A percentile compares a stretch with the other conserved stretches of the same genome.
These are phyloP conservation scores for Tylopilus subfusipes DNA, from an alignment of 768 basidiomycete genomes.

Conservation along the genomic window DNA sequence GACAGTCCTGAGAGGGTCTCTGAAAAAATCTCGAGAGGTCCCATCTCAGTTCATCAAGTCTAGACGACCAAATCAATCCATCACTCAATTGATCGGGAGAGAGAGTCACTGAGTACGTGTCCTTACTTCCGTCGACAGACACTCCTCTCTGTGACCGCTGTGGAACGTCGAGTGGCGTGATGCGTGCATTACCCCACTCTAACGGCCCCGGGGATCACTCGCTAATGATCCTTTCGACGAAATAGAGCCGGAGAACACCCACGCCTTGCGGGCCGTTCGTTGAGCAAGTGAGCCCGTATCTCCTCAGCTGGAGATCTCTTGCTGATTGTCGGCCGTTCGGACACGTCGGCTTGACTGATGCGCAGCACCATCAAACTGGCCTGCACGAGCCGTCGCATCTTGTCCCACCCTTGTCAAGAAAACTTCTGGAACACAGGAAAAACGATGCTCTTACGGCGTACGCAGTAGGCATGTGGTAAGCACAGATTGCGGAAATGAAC, in stretches of 20 bases:
- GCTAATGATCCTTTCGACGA: background rate
- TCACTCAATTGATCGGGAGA: background rate
- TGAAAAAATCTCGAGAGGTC: background rate
- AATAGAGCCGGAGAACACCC: too few species aligned
- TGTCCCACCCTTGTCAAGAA: background rate
- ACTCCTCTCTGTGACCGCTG: too few species aligned
- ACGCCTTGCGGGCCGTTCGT: background rate
- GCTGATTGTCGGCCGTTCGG: background rate
- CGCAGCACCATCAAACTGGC: background rate
- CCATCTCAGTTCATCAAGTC: background rate
- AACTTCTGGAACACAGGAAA: background rate
- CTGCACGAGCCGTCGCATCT: too few species aligned
- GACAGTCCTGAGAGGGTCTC: too few species aligned
- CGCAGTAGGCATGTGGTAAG: background rate
- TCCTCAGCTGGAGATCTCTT: background rate
- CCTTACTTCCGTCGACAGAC: background rate
- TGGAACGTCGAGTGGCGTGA: background rate
- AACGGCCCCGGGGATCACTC: background rate
- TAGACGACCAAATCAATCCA: too few species aligned
- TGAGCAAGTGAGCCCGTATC: background rate
- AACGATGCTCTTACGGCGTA: background rate
- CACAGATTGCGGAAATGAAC: background rate
- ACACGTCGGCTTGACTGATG: background rate
- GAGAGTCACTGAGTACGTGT: background rate
- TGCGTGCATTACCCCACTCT: background rate